Base-by-base conservation (phyloP, 169 alveolate species). In the Miamiensis avidus region DNA sequence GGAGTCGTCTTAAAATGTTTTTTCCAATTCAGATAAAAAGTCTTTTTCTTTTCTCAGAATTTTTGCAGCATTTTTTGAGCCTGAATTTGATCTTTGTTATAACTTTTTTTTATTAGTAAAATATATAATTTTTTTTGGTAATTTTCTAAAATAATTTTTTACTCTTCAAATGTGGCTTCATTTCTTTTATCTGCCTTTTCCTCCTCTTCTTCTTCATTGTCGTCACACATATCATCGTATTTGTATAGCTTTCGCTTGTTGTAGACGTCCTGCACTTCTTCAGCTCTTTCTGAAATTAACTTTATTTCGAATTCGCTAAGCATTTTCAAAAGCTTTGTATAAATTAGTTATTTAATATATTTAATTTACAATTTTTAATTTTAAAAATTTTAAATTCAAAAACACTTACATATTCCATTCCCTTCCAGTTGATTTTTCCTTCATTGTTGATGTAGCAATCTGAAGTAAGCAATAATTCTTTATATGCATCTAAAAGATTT, bases 401-500 rank as follows among this genome's bases (percentile, higher is more conserved):
- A 49, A 11, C 4, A 11, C 20, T 11, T 49, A 49, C 69, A 49
- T 49, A 11, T 49, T 49, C 69, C 69, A 49, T 49, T 49, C 26
- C 69, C 69, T 49, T 49, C 69, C 69, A 49, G 90, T 96, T 96
- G 16, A 98, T 93, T 31, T 88, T 89, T 0, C 99, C 99, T 49
- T 92, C 96, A 33, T 94, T 94, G 65, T 98, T 95, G 82, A 96
- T 83, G 85, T 98, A 96, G 34, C 27, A 25, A 15, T 86, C 64
- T n/a, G 87, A 77, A 32, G 20, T 75, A 15, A 99, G 99, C n/a
- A 98, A 90, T 69, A 97, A 92, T 78, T 95, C 94, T 82, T 96
- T 98, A 91, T 98, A 99, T 77, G 98, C 95, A 65, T 95, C 95
- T 65, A 99, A 89, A 89, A 99, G 89, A 81, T 98, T 98, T 92